phyloP scores from a whole-genome alignment of 495 filamentous ascomycete genomes.

The Neurospora sp. region DNA sequence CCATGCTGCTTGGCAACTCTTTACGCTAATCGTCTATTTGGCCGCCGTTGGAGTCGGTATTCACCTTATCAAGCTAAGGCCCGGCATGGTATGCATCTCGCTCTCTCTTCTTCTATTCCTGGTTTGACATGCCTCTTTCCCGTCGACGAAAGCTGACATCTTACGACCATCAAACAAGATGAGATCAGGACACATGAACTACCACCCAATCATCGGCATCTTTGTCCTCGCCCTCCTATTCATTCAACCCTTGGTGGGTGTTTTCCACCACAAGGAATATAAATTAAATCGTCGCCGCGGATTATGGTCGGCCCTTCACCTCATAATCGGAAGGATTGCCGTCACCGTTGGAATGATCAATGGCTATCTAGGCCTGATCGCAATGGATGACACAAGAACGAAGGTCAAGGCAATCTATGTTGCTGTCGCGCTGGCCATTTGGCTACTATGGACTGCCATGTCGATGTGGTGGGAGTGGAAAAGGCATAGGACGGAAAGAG shows the following conservation, averaged over 20 bases:
- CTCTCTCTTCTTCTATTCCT: not conserved
- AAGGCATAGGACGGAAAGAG: not conserved
- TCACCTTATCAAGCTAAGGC: slow-evolving; percentile 28
- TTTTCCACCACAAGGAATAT: slow-evolving; percentile 50
- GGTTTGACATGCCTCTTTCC: not conserved
- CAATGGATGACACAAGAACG: not conserved
- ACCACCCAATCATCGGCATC: slow-evolving; percentile 49
- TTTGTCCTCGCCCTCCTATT: slow-evolving; percentile 43
- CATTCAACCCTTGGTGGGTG: slow-evolving; percentile 52
- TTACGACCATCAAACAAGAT: slow-evolving; percentile 6
- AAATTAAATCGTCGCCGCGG: slow-evolving; percentile 35
- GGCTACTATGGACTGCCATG: not conserved
- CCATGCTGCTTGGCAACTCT: slow-evolving; percentile 48
- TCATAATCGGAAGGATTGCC: slow-evolving; percentile 50
- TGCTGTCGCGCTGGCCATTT: not conserved
- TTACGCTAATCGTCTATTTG: slow-evolving; percentile 40
- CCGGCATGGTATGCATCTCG: slow-evolving; percentile 8
- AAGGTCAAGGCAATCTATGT: not conserved
- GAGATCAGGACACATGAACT: slow-evolving; percentile 14
- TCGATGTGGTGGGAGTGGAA: not conserved
- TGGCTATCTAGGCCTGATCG: slow-evolving; percentile 50
- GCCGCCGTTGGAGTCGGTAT: slow-evolving; percentile 54
- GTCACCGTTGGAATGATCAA: slow-evolving; percentile 59
- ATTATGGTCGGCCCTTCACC: slow-evolving; percentile 45
- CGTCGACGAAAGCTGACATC: not conserved